A percentile compares a stretch with the other conserved stretches of the same genome.
Conservation (phyloP, 495 filamentous ascomycete genomes). For the Chaetomium fimeti region DNA sequence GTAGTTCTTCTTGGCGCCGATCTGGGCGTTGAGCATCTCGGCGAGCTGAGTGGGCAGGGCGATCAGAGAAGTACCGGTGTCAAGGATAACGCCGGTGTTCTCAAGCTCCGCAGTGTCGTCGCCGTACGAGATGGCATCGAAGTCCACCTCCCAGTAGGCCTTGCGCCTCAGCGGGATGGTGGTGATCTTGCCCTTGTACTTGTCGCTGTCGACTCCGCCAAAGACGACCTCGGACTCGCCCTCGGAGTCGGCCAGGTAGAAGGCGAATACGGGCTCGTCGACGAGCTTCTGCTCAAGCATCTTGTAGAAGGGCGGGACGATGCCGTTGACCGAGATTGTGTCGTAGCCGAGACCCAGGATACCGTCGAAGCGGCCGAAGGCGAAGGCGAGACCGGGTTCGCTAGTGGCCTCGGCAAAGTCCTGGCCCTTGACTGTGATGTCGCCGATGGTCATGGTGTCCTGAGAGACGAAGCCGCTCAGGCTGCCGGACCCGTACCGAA, state of each 20-base stretch:
- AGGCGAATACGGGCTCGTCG: slow-evolving; percentile 92
- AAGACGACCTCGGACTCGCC: slow-evolving; percentile 87
- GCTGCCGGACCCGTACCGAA: slow-evolving; percentile 92
- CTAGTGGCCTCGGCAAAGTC: slow-evolving; percentile 92
- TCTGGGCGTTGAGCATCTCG: slow-evolving; percentile 96
- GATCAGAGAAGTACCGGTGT: slow-evolving; percentile 98
- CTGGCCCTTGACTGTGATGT: slow-evolving; percentile 80
- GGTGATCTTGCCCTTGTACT: slow-evolving; percentile 86
- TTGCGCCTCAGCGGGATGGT: slow-evolving; percentile 94
- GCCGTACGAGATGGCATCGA: slow-evolving; percentile 87
- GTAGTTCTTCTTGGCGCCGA: slow-evolving; percentile 94
- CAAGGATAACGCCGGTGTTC: slow-evolving; percentile 91
- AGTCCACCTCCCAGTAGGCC: slow-evolving; percentile 99
- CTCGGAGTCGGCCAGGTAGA: slow-evolving; percentile 78
- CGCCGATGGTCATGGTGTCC: slow-evolving; percentile 82
- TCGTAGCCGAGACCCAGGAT: slow-evolving; percentile 95
- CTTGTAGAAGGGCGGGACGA: slow-evolving; percentile 93
- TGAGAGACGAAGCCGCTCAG: slow-evolving; percentile 91
- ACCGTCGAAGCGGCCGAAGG: slow-evolving; percentile 97
- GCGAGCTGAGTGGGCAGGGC: slow-evolving; percentile 89
- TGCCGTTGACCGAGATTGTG: slow-evolving; percentile 92
- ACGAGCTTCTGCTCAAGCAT: slow-evolving; percentile 85
- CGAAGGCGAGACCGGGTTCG: slow-evolving; percentile 95
- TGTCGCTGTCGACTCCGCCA: slow-evolving; percentile 82
- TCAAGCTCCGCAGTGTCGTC: slow-evolving; percentile 80